Percentiles rank a stretch among this genome's conserved stretches.
Conservation (phyloP, 352 stramenopile species). For the Pythium aristosporum region DNA sequence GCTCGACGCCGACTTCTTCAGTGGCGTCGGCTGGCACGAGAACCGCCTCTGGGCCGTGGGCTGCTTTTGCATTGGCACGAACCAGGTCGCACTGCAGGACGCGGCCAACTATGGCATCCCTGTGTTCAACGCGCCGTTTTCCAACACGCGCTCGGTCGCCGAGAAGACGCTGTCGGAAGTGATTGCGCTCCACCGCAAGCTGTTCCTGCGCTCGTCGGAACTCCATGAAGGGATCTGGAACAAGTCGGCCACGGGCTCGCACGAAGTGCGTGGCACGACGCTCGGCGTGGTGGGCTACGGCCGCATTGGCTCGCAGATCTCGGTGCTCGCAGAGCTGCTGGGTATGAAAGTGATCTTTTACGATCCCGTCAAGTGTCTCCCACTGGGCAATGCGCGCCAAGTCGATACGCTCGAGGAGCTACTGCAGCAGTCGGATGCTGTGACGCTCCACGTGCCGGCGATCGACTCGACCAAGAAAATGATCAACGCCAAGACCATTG, state of each 20-base stretch:
- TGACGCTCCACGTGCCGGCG: slow-evolving; percentile 95
- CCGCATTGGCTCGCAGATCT: slow-evolving; percentile 82
- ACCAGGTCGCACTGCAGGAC: slow-evolving; percentile 68
- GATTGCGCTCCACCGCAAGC: slow-evolving; percentile 80
- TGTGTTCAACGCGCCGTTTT: slow-evolving; percentile 86
- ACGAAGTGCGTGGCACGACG: slow-evolving; percentile 82
- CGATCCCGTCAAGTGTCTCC: slow-evolving; percentile 88
- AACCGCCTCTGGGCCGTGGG: slow-evolving; percentile 77
- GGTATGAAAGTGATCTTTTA: slow-evolving; percentile 96
- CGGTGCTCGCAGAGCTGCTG: slow-evolving; percentile 78
- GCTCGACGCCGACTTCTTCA: slow-evolving; percentile 76
- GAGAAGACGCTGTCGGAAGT: slow-evolving; percentile 85
- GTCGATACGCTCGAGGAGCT: slow-evolving; percentile 86
- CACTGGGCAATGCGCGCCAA: slow-evolving; percentile 73
- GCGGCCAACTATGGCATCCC: slow-evolving; percentile 64
- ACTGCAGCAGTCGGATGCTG: slow-evolving; percentile 86
- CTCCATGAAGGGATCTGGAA: slow-evolving; percentile 77
- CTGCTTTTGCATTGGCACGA: slow-evolving; percentile 86
- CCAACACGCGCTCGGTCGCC: slow-evolving; percentile 82
- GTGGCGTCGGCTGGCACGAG: slow-evolving; percentile 72
- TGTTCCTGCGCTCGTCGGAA: slow-evolving; percentile 77
- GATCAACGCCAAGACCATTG: slow-evolving; percentile 88
- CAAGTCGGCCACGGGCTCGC: slow-evolving; percentile 72
- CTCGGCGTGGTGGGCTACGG: slow-evolving; percentile 81
- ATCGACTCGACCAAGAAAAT: slow-evolving; percentile 92